Base-by-base conservation (phyloP, 768 basidiomycete species). In the Calocybe cyanea region DNA sequence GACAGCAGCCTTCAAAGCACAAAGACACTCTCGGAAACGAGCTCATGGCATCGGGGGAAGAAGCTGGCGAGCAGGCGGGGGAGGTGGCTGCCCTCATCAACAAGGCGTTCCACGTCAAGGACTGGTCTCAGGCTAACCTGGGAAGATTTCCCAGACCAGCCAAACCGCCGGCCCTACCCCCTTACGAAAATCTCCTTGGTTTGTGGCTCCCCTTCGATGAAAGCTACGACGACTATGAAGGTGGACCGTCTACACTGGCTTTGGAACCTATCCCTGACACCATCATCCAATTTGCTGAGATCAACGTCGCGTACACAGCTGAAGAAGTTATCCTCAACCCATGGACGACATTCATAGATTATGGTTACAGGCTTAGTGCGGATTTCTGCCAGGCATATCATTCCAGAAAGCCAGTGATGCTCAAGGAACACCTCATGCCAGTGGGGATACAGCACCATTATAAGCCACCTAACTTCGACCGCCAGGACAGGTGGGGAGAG, bases 301-400 rank as follows among this genome's bases (percentile, higher is more conserved):
- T 30, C n/a, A 38, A 37, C 6, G 28, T 55, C 8, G 45, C 48
- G 13, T 56, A 56, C 33, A 18, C 53, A 7, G 52, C 51, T 13
- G 45, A 43, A n/a, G 36, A 41, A 15, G 36, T 56, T 21, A 31
- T 53, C 11, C n/a, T 17, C 9, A 46, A 46, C 15, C 45, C 48
- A 24, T 56, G 54, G 54, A 40, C 23, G 6, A 46, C 40, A 2
- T 53, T 47, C 49, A 32, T 23, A 18, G 52, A 55, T 32, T 53
- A 55, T 39, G 54, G 54, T 21, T 55, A 40, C 14, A 36, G 48
- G 6, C 10, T 55, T 7, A 23, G 41, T 19, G 48, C 54, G 3
- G n/a, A 40, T 15, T 55, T 46, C 31, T 8, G 37, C 10, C 48
- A 53, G 17, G 9, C 24, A 11, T 55, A 52, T 37, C 14, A 46